A percentile compares a stretch with the other conserved stretches of the same genome.
These are phyloP conservation scores for Verticillium nonalfalfae DNA, from an alignment of 2,329 filamentous ascomycete genomes.

Conservation along the genomic window DNA sequence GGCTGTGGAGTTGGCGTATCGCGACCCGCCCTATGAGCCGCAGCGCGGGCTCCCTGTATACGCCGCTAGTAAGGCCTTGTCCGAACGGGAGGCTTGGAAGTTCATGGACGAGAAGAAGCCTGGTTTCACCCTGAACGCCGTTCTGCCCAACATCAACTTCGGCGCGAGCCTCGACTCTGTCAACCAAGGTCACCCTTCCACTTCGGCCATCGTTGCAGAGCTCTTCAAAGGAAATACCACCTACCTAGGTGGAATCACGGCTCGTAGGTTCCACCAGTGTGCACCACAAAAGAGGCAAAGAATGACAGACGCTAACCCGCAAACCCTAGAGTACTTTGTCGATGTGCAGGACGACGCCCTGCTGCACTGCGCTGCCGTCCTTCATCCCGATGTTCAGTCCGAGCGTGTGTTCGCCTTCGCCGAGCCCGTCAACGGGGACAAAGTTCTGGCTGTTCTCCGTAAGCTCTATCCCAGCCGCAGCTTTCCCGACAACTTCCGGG, in stretches of 20 bases:
- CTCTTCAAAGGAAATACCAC: slow-evolving; percentile 15
- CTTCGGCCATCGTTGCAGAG: slow-evolving; percentile 8
- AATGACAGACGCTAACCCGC: neutral
- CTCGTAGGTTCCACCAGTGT: neutral
- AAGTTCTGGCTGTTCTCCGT: slow-evolving; percentile 23
- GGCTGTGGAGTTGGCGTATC: slow-evolving; percentile 25
- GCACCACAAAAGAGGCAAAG: neutral
- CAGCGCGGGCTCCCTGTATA: slow-evolving; percentile 23
- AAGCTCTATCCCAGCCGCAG: slow-evolving; percentile 12
- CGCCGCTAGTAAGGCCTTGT: slow-evolving; percentile 28
- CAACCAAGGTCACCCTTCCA: slow-evolving; percentile 16
- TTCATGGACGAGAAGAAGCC: slow-evolving; percentile 24
- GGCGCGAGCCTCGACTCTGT: slow-evolving; percentile 14
- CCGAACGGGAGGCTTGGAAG: slow-evolving; percentile 30
- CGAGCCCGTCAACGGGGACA: slow-evolving; percentile 36
- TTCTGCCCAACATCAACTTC: slow-evolving; percentile 21
- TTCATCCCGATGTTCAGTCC: slow-evolving; percentile 34
- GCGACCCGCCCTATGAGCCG: slow-evolving; percentile 23
- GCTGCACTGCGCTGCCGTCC: slow-evolving; percentile 44
- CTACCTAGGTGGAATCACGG: neutral
- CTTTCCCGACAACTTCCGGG: slow-evolving; percentile 16
- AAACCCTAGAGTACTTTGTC: slow-evolving; percentile 31
- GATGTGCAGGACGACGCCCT: slow-evolving; percentile 41
- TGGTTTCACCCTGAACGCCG: slow-evolving; percentile 17
- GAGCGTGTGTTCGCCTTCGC: slow-evolving; percentile 51